Conservation (phyloP, 1,139 yeast genomes). For the Meyerozyma guilliermondii region DNA sequence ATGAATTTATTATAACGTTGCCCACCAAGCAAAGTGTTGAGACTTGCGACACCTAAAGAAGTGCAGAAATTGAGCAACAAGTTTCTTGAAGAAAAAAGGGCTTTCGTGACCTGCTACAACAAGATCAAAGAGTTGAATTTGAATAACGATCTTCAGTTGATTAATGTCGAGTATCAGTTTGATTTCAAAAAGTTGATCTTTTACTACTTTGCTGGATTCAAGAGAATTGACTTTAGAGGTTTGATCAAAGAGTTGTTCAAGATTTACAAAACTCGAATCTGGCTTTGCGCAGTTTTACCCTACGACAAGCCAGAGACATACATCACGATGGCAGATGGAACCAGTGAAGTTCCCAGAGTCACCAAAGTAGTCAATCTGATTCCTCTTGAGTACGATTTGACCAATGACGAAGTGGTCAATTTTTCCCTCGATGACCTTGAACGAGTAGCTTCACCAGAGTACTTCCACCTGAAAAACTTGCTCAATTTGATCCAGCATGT, state of each 20-base stretch:
- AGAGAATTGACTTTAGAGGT: constrained; percentile 87
- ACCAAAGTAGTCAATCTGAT: constrained; percentile 11
- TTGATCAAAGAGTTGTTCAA: constrained; percentile 88
- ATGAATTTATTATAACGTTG: constrained; percentile 42
- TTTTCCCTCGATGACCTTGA: constrained; percentile 37
- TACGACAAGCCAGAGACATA: constrained; percentile 31
- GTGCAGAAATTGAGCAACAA: constrained; percentile 39
- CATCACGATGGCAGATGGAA: constrained; percentile 10
- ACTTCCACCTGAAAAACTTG: constrained; percentile 41
- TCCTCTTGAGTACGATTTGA: constrained; percentile 38
- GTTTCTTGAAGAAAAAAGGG: constrained; percentile 43
- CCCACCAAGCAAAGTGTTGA: constrained; percentile 46
- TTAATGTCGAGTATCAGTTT: constrained; percentile 90
- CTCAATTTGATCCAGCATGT: constrained; percentile 31
- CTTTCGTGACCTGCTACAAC: constrained; percentile 40
- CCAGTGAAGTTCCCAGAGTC: neutral
- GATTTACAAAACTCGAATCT: constrained; percentile 90
- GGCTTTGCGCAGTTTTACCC: constrained; percentile 85
- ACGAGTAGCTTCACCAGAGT: constrained; percentile 30
- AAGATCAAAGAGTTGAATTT: constrained; percentile 39
- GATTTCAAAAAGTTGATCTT: constrained; percentile 92
- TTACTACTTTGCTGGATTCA: constrained; percentile 71
- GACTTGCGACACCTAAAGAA: constrained; percentile 48
- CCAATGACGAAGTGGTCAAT: constrained; percentile 37
- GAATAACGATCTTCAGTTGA: constrained; percentile 26